These are phyloP conservation scores for Chaetoscypha palmicola DNA, from an alignment of 2,329 filamentous ascomycete genomes.

Conservation along the genomic window DNA sequence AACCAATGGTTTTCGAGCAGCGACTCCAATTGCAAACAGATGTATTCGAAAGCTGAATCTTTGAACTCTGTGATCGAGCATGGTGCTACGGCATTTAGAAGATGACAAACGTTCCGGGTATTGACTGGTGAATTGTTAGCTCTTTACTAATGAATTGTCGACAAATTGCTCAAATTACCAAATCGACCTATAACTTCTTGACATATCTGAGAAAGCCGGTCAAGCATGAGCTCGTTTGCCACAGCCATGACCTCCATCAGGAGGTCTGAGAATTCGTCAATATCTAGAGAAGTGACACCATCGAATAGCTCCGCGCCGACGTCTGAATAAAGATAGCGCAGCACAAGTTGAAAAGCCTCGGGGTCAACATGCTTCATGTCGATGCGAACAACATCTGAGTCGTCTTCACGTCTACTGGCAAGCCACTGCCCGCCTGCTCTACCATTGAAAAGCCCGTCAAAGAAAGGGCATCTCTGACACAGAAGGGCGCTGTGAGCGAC, in stretches of 20 bases:
- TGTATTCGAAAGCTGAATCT: slow-evolving; percentile 79
- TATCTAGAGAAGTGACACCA: slow-evolving; percentile 57
- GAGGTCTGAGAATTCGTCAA: slow-evolving; percentile 84
- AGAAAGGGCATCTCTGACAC: slow-evolving; percentile 85
- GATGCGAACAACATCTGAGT: slow-evolving; percentile 53
- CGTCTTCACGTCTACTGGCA: slow-evolving; percentile 53
- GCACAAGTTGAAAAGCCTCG: slow-evolving; percentile 68
- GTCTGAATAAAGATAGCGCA: slow-evolving; percentile 79
- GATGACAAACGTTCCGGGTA: slow-evolving; percentile 73
- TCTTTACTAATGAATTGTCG: not conserved
- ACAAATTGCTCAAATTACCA: slow-evolving; percentile 37
- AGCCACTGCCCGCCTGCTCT: slow-evolving; percentile 82
- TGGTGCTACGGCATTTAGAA: slow-evolving; percentile 80
- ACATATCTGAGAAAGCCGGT: slow-evolving; percentile 82
- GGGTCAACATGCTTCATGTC: slow-evolving; percentile 76
- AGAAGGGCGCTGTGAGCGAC: slow-evolving; percentile 71
- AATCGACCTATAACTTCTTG: slow-evolving; percentile 78
- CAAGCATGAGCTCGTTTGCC: slow-evolving; percentile 92
- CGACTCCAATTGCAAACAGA: slow-evolving; percentile 83
- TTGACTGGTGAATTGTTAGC: slow-evolving; percentile 46
- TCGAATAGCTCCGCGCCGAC: slow-evolving; percentile 76
- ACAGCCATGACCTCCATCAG: slow-evolving; percentile 84
- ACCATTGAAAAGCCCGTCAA: slow-evolving; percentile 83
- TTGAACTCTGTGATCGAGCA: slow-evolving; percentile 83
- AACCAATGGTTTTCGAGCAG: slow-evolving; percentile 88